phyloP scores from a whole-genome alignment of 371 early-diverging fungal species.

The Mortierella sp. region DNA sequence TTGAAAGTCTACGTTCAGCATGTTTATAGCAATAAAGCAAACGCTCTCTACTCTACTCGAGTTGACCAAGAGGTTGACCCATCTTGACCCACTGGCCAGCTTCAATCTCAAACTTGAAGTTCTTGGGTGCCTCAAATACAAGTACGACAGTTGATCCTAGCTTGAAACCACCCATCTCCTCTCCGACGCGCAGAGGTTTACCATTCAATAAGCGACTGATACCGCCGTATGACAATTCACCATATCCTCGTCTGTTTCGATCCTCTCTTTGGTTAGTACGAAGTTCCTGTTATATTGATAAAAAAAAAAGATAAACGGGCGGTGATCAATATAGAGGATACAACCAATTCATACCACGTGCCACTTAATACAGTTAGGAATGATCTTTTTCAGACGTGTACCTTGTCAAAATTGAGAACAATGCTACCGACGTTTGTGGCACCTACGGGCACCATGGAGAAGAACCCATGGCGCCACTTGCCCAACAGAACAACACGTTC shows the following conservation, averaged over 20 bases:
- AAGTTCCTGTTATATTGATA: constrained; percentile 65
- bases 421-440: constrained; percentile 98
- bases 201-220: constrained; percentile 75
- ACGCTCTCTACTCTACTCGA: constrained; percentile 13
- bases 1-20: too few species aligned
- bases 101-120: constrained; percentile 82
- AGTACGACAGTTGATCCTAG: constrained; percentile 97
- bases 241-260: constrained; percentile 79
- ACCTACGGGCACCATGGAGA: constrained; percentile 96
- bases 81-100: constrained; percentile 83
- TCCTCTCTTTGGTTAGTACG: constrained; percentile 77
- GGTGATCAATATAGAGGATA: neutral
- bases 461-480: constrained; percentile 94
- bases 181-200: constrained; percentile 78
- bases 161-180: constrained; percentile 95
- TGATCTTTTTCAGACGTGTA: constrained; percentile 19
- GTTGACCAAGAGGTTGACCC: constrained; percentile 83
- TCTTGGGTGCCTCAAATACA: constrained; percentile 93
- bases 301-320: neutral
- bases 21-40: too few species aligned
- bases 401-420: constrained; percentile 90
- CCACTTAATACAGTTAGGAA: neutral
- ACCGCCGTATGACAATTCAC: constrained; percentile 79
- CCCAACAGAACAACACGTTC: constrained; percentile 95
- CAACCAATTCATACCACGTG: neutral